Evolutionary conservation across 2,329 filamentous ascomycete genomes (phyloP), one percentile per base, ranked within the genome.

Genomic region (Phaeosphaeriaceae sp.): DNA sequence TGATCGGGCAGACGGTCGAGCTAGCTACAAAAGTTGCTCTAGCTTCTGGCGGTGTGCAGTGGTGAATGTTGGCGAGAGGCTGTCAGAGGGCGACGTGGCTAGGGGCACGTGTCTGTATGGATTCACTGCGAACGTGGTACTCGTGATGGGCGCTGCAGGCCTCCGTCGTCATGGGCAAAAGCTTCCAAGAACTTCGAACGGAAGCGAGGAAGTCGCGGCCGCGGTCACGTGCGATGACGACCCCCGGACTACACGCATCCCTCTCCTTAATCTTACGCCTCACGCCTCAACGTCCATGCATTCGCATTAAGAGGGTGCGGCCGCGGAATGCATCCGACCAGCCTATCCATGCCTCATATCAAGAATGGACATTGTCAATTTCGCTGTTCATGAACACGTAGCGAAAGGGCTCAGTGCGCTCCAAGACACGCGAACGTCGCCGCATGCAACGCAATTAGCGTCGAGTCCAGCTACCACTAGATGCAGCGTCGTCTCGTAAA

Each of bases 1-100:
- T 63, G 48, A 58, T 67, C 60, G 61, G 60, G 50, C 62, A 64
- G 67, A 65, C 67, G 71, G 69, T 71, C 70, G 54, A 40, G 57
- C 50, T 40, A 45, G 24, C 58, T 33, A 42, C 45, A 53, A 52
- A 53, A 46, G 49, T 49, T 58, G 11, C 47, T 45, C 49, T 31
- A 31, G 51, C 48, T 48, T 48, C 45, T 52, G 36, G 54, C 54
- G 48, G 58, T 51, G 42, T 42, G 55, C 55, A 57, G 56, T 54
- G 53, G 55, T 41, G 48, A 51, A 33, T 55, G 45, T 33, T 61
- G 62, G 51, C 48, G 40, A 20, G 17, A 49, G 24, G 47, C 15
- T 15, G 45, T 33, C 41, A 47, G 49, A 20, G 22, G 46, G 20
- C 17, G 46, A 25, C 13, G 25, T 48, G 10, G 21, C 10, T 36